Base-by-base conservation (phyloP, 1,284 basidiomycete genomes). In the Xanthoconium separans region DNA sequence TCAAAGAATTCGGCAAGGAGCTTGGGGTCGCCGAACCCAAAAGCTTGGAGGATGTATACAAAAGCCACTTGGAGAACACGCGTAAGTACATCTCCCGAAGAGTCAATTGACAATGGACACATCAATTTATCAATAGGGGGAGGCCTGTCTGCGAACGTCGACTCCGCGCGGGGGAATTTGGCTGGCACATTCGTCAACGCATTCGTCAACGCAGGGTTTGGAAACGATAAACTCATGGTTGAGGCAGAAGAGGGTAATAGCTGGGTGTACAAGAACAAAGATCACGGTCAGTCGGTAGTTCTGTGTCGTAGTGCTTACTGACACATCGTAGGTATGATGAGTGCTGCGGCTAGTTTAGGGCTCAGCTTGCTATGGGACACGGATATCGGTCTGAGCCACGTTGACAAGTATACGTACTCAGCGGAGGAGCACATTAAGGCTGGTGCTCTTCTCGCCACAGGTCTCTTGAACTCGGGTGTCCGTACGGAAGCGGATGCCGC, bases 191-290 rank as follows among this genome's bases (percentile, higher is more conserved):
- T 99, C 64, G 97, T 99, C 59, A 99, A 99, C 68, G 97, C 95
- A 1, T 99, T 99, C 61, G 97, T 98, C 55, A 99, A 99, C 65
- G 96, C 95, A 39, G 97, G 97, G 0, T 99, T 97, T 67, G 95
- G 95, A 18, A 99, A 99, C 70, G 97, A 99, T 71, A 98, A 97
- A 72, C 83, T 99, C 54, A 95, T 99, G 89, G 95, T 96, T 6
- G 89, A 90, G 64, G 95, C 95, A 1, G 91, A 94, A 54, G 95
- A 98, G 67, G 96, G 96, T 22, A 91, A 88, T 72, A 95, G 93
- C 63, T 99, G 95, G 93, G 95, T 99, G 60, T 99, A 99, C 81
- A 98, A 98, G 83, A 98, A 98, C 78, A 98, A 98, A 76, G 96
- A 98, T 54, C 91, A 97, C 58, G 92, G 91, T 87, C 58, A 31